Evolutionary conservation across 495 filamentous ascomycete species (phyloP).

Genomic region (Chlorociboria aeruginascens): DNA sequence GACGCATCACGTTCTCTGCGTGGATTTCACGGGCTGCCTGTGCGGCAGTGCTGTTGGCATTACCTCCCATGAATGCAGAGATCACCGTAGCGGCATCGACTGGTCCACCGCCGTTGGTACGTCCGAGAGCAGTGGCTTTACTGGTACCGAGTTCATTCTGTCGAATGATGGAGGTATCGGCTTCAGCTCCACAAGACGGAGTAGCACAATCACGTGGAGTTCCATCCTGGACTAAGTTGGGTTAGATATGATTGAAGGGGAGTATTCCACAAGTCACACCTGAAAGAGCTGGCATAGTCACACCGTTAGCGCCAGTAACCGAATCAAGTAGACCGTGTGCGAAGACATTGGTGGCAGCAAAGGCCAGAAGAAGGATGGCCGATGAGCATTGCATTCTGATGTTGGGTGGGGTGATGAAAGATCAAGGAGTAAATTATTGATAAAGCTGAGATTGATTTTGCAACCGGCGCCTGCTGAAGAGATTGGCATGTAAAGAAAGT

Average conservation of each 20-base stretch:
- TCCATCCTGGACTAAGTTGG: conserved; percentile 38
- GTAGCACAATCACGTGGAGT: conserved; percentile 44
- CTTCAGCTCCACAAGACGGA: conserved; percentile 36
- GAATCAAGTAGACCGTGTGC: conserved; percentile 39
- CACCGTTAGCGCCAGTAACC: conserved; percentile 40
- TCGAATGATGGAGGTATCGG: conserved; percentile 43
- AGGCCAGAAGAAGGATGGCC: conserved; percentile 19
- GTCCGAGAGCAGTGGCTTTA: conserved; percentile 41
- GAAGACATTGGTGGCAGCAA: conserved; percentile 21
- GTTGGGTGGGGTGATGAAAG: conserved; percentile 5
- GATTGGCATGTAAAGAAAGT: conserved; percentile 7
- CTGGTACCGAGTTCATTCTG: conserved; percentile 29
- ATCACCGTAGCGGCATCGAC: conserved; percentile 36
- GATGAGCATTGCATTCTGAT: conserved; percentile 24
- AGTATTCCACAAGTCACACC: conserved; percentile 18
- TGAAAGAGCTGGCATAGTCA: conserved; percentile 40
- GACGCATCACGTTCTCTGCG: conserved; percentile 11
- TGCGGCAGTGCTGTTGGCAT: conserved; percentile 15
- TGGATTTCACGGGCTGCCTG: conserved; percentile 20
- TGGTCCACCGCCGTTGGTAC: conserved; percentile 42
- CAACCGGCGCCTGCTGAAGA: conserved; percentile 17
- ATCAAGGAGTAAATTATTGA: conserved; percentile 8
- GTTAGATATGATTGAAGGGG: neutral
- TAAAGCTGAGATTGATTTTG: conserved; percentile 5
- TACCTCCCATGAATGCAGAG: conserved; percentile 29